Base-by-base conservation (phyloP, 106 monocot genomes). In the Vanilla planifolia region DNA sequence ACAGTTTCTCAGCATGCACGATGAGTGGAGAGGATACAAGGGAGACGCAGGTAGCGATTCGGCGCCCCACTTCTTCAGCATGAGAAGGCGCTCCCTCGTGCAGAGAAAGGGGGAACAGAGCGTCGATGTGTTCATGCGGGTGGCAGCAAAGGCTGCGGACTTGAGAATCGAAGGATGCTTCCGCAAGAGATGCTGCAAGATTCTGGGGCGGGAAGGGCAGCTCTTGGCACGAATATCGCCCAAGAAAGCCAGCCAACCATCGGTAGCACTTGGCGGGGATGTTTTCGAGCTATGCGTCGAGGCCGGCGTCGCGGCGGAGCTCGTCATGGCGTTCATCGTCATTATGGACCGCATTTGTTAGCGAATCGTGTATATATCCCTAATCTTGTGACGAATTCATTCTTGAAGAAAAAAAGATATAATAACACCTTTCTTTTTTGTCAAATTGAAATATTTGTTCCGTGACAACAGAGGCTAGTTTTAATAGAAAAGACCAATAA, bases 241-340 rank as follows among this genome's bases (percentile, higher is more conserved):
- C 60, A 92, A 92, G 75, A 80, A 70, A 25, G 80, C 33, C 9
- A 72, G 55, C 66, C 40, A 39, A 4, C 0, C 0, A n/a, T 55
- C 80, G 8, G 75, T 87, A 6, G 16, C 47, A 15, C 69, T 92
- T 4, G 50, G 75, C 3, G 69, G 80, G 29, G 92, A 92, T 34
- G 86, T 92, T 8, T 92, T 92, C 71, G 78, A 70, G 67, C 68
- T 92, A 20, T 43, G 51, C 1, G 41, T 92, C n/a, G 46, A 74
- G 15, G 74, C 80, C 5, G 72, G 80, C 1, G 52, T 60, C 11
- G 74, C 82, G 20, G 59, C 72, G 22, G 60, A 80, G 66, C 51
- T 92, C 57, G 27, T 92, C 10, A 80, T 87, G 83, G 92, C 86
- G 34, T 72, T 86, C 34, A 66, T 92, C 1, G 72, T 86, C 13